Percentiles rank a stretch among this genome's conserved stretches.
Conservation (phyloP, 2,329 filamentous ascomycete species). For the Nemania sp. region DNA sequence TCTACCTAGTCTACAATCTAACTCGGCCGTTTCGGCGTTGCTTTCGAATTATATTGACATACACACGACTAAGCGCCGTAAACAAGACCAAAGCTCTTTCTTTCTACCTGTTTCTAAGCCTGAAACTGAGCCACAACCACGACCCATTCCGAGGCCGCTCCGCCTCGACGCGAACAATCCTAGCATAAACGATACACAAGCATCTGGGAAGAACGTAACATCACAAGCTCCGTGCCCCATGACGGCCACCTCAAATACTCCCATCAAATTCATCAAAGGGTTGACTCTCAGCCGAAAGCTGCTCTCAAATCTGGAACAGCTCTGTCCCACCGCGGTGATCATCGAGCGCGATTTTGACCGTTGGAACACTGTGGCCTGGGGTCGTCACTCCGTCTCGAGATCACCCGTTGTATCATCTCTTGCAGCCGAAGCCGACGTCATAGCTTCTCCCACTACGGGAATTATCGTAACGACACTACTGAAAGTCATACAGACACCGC, state of each 20-base stretch:
- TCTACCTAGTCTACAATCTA: conserved; percentile 30
- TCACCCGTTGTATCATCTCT: conserved; percentile 45
- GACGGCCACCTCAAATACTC: conserved; percentile 2
- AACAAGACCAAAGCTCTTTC: conserved; percentile 34
- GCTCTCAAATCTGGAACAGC: conserved; percentile 52
- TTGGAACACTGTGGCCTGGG: conserved; percentile 43
- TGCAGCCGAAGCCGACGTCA: conserved; percentile 69
- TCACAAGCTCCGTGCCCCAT: conserved; percentile 27
- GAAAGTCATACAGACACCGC: conserved; percentile 69
- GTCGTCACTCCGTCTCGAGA: conserved; percentile 38
- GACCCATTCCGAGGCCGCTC: not conserved
- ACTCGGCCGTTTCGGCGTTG: conserved; percentile 31
- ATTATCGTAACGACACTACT: conserved; percentile 73
- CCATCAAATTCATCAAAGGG: conserved; percentile 54
- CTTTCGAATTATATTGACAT: conserved; percentile 37
- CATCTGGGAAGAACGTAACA: not conserved
- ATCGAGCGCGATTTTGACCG: conserved; percentile 63
- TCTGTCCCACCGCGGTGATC: conserved; percentile 54
- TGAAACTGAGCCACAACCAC: not conserved
- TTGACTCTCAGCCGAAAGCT: conserved; percentile 51
- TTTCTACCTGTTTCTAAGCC: conserved; percentile 20
- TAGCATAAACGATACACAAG: not conserved
- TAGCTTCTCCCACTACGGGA: conserved; percentile 69
- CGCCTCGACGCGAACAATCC: not conserved
- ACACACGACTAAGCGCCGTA: conserved; percentile 35